Conservation (phyloP, 345 rosid genomes). For the Diplotaxis tenuifolia region DNA sequence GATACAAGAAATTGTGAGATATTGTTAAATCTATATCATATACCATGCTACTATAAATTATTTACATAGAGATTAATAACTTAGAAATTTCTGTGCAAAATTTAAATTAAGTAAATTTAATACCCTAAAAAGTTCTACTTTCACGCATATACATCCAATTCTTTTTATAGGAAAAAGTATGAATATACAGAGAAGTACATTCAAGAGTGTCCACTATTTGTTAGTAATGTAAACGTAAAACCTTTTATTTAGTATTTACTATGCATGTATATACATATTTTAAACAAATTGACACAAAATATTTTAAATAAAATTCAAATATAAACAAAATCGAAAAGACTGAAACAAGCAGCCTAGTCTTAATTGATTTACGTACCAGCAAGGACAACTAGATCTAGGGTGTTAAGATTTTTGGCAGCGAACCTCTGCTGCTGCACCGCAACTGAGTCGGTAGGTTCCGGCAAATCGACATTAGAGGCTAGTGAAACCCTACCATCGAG, state of each 20-base stretch:
- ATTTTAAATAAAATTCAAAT: too few relatives aligned
- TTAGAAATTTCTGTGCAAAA: background rate
- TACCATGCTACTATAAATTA: constrained; percentile 1
- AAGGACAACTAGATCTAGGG: constrained; percentile 47
- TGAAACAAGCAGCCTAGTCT: background rate
- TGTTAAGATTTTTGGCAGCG: constrained; percentile 36
- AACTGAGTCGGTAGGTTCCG: constrained; percentile 37
- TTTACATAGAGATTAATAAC: background rate
- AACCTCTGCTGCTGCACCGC: constrained; percentile 38
- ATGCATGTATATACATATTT: too few relatives aligned
- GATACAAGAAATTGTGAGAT: constrained; percentile 6
- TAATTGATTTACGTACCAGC: constrained; percentile 37
- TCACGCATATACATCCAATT: too few relatives aligned
- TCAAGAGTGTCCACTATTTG: too few relatives aligned
- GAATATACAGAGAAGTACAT: too few relatives aligned
- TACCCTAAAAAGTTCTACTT: too few relatives aligned
- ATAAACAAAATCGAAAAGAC: background rate
- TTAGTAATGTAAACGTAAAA: too few relatives aligned
- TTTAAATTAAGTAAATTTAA: too few relatives aligned
- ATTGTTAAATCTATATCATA: background rate
- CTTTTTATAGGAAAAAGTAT: too few relatives aligned
- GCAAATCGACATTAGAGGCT: constrained; percentile 31
- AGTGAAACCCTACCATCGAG: constrained; percentile 31
- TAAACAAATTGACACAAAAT: too few relatives aligned
- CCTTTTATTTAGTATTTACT: too few relatives aligned